Evolutionary conservation across 345 rosid species (phyloP).

Genomic region (Eucalyptus curtisii): DNA sequence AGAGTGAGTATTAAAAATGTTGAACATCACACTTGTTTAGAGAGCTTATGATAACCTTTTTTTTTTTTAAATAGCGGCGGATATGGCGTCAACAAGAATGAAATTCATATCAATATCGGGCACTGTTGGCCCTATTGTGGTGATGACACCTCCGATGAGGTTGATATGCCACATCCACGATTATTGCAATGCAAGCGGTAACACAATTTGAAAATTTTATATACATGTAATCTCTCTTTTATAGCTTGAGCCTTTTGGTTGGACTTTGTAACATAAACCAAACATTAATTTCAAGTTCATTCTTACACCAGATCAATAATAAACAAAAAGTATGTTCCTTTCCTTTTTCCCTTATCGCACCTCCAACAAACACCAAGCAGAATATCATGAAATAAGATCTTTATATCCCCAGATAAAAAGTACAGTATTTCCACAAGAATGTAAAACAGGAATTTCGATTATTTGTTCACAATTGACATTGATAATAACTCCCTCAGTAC

Average conservation of each 20-base stretch:
- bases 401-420: neutral
- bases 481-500: neutral
- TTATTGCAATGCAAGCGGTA: too few relatives aligned
- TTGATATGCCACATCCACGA: too few relatives aligned
- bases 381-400: neutral
- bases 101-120: neutral
- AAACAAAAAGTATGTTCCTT: neutral
- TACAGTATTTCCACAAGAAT: neutral
- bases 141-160: neutral
- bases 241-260: neutral
- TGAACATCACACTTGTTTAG: neutral
- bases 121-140: neutral
- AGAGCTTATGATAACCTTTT: neutral
- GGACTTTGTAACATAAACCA: neutral
- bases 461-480: neutral
- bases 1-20: neutral
- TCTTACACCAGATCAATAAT: neutral
- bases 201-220: too few relatives aligned
- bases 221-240: neutral
- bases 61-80: neutral
- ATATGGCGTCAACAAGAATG: neutral
- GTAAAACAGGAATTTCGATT: neutral
- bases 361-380: neutral
- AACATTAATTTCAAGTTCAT: neutral
- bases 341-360: neutral